Base-by-base conservation (phyloP, 345 rosid species). In the Hypericum androsaemum region DNA sequence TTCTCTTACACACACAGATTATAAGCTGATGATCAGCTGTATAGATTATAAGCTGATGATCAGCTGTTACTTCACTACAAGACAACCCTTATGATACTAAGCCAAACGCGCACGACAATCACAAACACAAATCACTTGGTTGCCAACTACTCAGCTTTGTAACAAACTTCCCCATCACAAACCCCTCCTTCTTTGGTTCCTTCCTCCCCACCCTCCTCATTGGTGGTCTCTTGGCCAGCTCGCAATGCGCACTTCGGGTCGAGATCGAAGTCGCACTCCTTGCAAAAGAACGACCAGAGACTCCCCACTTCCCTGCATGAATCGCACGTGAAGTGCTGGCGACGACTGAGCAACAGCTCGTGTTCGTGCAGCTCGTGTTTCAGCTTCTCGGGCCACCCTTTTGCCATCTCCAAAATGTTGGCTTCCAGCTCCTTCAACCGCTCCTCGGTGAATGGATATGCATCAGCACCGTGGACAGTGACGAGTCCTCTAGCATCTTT, bases 391-490 rank as follows among this genome's bases (percentile, higher is more conserved):
- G 58, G 37, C 54, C 55, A 53, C 50, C 43, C 54, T 8, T 47
- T 36, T 10, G 53, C 42, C 13, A 9, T 5, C 35, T 50, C 50
- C 42, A 32, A 42, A 12, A 17, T 36, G 7, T 65, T 54, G 35
- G 54, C 74, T 13, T 76, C 80, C 37, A 80, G 37, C 64, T 71
- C 73, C 49, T 69, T 76, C 54, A 79, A 12, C 50, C 44, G 80
- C 58, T 76, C 81, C 60, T 65, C 77, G 0, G 83, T 79, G 57
- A 87, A 83, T 43, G 92, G 92, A 70, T 81, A 83, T 12, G 84
- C 80, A 53, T 78, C 79, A 5, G 77, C 76, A 15, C 84, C 79
- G 35, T 75, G 71, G n/a, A 47, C 40, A 14, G 43, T 17, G 41
- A 78, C 49, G 47, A 69, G 72, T 50, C 63, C 46, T 37, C 77